Conservation (phyloP, 345 rosid species). For the Pistacia atlantica region DNA sequence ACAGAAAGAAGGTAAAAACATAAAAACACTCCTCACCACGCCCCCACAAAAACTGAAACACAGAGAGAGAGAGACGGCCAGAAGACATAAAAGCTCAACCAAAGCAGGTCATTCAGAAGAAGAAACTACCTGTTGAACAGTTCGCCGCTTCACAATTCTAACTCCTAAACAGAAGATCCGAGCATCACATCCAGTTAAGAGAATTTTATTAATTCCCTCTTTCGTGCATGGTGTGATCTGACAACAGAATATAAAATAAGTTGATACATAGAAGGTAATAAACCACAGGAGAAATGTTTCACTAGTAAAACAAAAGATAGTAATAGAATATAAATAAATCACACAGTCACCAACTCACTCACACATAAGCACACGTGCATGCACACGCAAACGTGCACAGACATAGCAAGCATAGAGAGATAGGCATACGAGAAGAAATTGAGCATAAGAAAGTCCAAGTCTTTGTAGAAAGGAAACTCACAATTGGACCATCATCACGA, state of each 20-base stretch:
- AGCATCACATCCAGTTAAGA: constrained; percentile 78
- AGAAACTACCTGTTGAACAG: constrained; percentile 71
- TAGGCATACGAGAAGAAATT: constrained; percentile 11
- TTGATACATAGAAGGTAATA: neutral
- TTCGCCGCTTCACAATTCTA: constrained; percentile 75
- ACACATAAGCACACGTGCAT: neutral
- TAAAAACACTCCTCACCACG: no score
- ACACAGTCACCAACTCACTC: neutral
- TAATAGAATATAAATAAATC: neutral
- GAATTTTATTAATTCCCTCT: constrained; percentile 84
- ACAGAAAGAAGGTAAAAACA: no score
- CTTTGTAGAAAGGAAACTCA: constrained; percentile 39
- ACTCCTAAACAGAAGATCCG: constrained; percentile 91
- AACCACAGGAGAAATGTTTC: constrained; percentile 7
- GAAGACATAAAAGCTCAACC: neutral
- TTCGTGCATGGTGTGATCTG: constrained; percentile 74
- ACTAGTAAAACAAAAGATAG: neutral
- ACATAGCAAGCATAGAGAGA: neutral
- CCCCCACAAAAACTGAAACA: no score
- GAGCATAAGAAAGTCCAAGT: neutral
- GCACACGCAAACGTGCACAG: neutral
- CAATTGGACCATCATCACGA: constrained; percentile 98
- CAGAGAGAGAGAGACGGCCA: neutral
- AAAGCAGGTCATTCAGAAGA: neutral
- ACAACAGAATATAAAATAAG: constrained; percentile 16